Percentiles rank a stretch among this genome's conserved stretches.
These are phyloP conservation scores for Metarhizium humberi DNA, from an alignment of 2,329 filamentous ascomycete species.

Conservation along the genomic window DNA sequence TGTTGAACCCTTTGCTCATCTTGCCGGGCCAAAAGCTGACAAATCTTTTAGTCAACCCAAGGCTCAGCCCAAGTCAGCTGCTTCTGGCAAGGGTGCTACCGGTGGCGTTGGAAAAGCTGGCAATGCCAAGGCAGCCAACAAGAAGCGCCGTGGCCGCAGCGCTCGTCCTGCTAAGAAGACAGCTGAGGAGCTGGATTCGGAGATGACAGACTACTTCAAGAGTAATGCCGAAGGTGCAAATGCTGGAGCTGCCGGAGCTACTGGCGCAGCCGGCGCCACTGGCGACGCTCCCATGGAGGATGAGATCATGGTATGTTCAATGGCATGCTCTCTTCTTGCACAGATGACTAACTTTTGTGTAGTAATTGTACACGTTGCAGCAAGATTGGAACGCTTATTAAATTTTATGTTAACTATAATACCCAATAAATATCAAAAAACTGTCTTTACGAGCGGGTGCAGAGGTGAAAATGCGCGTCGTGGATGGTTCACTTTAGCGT, in stretches of 20 bases:
- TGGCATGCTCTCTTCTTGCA: background rate
- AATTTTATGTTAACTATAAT: background rate
- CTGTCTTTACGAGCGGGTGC: background rate
- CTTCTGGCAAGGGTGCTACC: constrained; percentile 49
- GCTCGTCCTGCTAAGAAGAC: constrained; percentile 75
- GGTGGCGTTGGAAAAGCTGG: constrained; percentile 25
- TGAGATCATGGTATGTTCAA: constrained; percentile 41
- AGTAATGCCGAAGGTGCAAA: constrained; percentile 34
- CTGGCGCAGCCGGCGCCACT: constrained; percentile 32
- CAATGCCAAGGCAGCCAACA: constrained; percentile 37
- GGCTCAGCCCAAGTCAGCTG: constrained; percentile 69
- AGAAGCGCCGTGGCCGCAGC: constrained; percentile 48
- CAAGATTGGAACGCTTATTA: background rate
- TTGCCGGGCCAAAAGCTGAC: background rate
- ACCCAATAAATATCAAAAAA: constrained; percentile 6
- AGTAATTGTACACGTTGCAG: background rate
- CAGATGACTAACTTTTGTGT: background rate
- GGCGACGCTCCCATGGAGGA: constrained; percentile 59
- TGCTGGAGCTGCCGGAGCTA: constrained; percentile 35
- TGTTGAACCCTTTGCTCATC: constrained; percentile 17
- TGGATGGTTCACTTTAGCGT: background rate
- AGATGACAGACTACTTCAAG: constrained; percentile 94
- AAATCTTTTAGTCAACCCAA: constrained; percentile 20
- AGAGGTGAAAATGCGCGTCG: background rate
- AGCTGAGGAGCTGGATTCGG: constrained; percentile 86